Conservation (phyloP, 768 basidiomycete genomes). For the Pisolithus orientalis region DNA sequence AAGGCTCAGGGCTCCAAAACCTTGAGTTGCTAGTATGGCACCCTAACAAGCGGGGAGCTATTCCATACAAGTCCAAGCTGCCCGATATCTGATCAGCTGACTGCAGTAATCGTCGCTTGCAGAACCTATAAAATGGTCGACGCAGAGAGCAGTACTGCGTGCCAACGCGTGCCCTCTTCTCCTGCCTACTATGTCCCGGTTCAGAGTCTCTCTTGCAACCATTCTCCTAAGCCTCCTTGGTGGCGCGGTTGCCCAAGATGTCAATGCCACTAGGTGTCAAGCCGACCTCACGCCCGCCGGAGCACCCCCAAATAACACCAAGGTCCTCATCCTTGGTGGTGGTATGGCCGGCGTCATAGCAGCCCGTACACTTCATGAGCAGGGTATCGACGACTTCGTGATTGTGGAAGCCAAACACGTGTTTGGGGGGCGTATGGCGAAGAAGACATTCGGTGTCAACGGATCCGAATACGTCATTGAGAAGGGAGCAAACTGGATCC, state of each 20-base stretch:
- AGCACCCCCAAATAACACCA: conserved; percentile 13
- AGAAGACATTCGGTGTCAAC: conserved; percentile 36
- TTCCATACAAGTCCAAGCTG: too few species aligned
- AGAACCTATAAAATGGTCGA: too few species aligned
- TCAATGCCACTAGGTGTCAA: too few species aligned
- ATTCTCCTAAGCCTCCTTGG: conserved; percentile 2
- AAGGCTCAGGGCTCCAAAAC: too few species aligned
- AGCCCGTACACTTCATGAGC: conserved; percentile 35
- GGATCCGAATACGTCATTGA: conserved; percentile 42
- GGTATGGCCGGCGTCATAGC: too few species aligned
- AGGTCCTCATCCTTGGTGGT: conserved; percentile 22
- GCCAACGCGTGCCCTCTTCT: too few species aligned
- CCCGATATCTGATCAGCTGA: too few species aligned
- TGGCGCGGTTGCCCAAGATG: conserved; percentile 1
- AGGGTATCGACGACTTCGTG: conserved; percentile 50
- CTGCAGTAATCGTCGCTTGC: too few species aligned
- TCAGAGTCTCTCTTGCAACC: not conserved
- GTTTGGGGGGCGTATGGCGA: conserved; percentile 58
- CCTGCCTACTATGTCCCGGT: conserved; percentile 8
- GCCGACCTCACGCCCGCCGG: conserved; percentile 1
- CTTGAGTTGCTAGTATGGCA: too few species aligned
- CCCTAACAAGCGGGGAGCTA: too few species aligned
- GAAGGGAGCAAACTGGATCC: conserved; percentile 58
- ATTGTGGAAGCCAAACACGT: conserved; percentile 52
- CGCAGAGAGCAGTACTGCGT: too few species aligned